phyloP scores from a whole-genome alignment of 129 eudicot genomes.

The Gnaphalium uliginosum region DNA sequence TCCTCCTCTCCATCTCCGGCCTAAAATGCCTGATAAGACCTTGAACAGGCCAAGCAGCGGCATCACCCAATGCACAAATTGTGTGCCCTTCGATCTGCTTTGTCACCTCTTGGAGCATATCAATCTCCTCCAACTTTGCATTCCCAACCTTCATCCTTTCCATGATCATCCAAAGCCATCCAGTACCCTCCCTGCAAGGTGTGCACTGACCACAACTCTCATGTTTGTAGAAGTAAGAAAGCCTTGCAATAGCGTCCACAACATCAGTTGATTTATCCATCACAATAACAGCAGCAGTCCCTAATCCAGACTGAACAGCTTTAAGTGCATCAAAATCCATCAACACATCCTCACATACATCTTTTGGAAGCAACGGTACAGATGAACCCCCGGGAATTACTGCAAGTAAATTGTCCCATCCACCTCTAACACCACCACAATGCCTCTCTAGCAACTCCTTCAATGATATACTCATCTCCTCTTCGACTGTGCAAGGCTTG shows the following conservation, averaged over 20 bases:
- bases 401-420: conserved; percentile 92
- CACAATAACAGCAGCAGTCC: conserved; percentile 95
- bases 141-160: conserved; percentile 94
- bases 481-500: conserved; percentile 94
- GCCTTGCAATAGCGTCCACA: conserved; percentile 89
- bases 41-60: conserved; percentile 99
- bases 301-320: conserved; percentile 88
- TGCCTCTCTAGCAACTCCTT: conserved; percentile 88
- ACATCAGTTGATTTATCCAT: conserved; percentile 95
- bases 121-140: conserved; percentile 95
- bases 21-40: conserved; percentile 98
- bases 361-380: conserved; percentile 73
- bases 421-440: conserved; percentile 95
- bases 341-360: conserved; percentile 72
- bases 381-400: conserved; percentile 96
- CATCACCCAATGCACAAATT: conserved; percentile 94
- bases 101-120: conserved; percentile 92
- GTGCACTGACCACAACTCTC: conserved; percentile 99
- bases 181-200: conserved; percentile 96
- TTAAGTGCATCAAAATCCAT: conserved; percentile 97
- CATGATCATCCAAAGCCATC: conserved; percentile 99
- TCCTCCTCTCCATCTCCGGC: conserved; percentile 91
- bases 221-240: conserved; percentile 88
- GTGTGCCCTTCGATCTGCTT: conserved; percentile 99
- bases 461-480: conserved; percentile 94